Evolutionary conservation across 495 filamentous ascomycete genomes (phyloP), one percentile per base, ranked within the genome.

Genomic region (Tetracladium setigerum): DNA sequence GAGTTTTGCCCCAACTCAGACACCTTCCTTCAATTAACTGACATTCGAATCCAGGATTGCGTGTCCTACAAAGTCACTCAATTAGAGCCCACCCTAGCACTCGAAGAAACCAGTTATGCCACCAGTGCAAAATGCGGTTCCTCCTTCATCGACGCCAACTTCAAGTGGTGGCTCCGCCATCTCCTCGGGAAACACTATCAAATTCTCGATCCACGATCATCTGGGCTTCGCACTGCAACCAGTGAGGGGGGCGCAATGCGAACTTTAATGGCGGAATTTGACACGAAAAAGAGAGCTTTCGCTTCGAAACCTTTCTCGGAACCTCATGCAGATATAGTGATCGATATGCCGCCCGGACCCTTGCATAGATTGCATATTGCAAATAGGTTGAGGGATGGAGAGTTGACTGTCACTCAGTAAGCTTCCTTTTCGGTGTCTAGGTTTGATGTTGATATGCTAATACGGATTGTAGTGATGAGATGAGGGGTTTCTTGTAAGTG

Each of bases 11-110:
- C 22, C 22, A 37, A 37, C 9, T 10, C 5, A 3, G 22, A 27
- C 7, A 27, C 22, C 22, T 27, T 7, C 22, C 3, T 27, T 27
- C 22, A 27, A 27, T 3, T 7, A 27, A 7, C 22, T 27, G 22
- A 12, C 19, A 18, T 14, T 38, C n/a, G 17, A 11, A 4, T 18
- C 1, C 7, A 53, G 50, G 50, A 53, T 33, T 38, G 47, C 7
- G 50, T 53, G 30, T 53, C 50, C 17, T 53, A 53, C 39, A 31
- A 38, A 34, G 50, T 53, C 6, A 48, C 9, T 18, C 37, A 47
- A 16, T 16, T 53, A 4, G 7, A 33, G 15, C 50, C 50, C 13
- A 37, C n/a, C 7, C 30, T 53, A 11, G 35, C 39, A 12, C 36
- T 53, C 22, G 32, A 48, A 44, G 10, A 11, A 19, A 38, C 16